Conservation (phyloP, 129 eudicot genomes). For the Pittosporum tobira region DNA sequence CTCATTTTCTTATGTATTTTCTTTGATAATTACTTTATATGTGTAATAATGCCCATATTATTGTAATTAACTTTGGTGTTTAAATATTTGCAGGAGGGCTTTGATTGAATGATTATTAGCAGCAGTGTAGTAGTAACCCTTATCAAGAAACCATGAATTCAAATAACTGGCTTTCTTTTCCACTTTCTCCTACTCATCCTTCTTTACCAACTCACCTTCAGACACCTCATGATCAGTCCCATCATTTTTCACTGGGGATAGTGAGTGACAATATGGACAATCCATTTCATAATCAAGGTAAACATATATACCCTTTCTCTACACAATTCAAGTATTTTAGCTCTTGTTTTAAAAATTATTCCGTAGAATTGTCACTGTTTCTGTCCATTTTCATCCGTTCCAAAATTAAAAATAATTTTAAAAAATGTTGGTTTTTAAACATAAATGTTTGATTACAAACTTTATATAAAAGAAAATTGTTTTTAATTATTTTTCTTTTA, state of each 20-base stretch:
- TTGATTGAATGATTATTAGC: conserved; percentile 11
- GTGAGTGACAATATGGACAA: conserved; percentile 64
- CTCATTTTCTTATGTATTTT: background rate
- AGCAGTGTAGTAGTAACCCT: background rate
- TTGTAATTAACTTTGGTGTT: conserved; percentile 17
- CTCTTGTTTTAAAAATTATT: background rate
- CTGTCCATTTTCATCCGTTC: too few relatives aligned
- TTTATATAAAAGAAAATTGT: too few relatives aligned
- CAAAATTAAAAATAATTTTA: too few relatives aligned
- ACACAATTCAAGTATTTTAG: too few relatives aligned
- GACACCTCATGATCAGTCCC: conserved; percentile 50
- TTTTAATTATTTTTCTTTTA: too few relatives aligned
- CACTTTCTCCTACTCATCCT: conserved; percentile 75
- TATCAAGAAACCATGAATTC: conserved; percentile 62
- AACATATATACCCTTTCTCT: background rate
- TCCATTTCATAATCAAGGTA: conserved; percentile 85
- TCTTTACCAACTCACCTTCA: conserved; percentile 59
- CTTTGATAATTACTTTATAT: background rate
- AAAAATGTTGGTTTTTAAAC: too few relatives aligned
- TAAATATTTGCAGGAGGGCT: conserved; percentile 35
- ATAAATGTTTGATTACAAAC: too few relatives aligned
- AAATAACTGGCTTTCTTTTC: conserved; percentile 97
- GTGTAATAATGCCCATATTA: background rate
- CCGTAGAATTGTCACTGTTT: background rate
- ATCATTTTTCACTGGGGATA: conserved; percentile 73